Evolutionary conservation across 1,284 basidiomycete species (phyloP).

Genomic region (Ustilago esculenta): DNA sequence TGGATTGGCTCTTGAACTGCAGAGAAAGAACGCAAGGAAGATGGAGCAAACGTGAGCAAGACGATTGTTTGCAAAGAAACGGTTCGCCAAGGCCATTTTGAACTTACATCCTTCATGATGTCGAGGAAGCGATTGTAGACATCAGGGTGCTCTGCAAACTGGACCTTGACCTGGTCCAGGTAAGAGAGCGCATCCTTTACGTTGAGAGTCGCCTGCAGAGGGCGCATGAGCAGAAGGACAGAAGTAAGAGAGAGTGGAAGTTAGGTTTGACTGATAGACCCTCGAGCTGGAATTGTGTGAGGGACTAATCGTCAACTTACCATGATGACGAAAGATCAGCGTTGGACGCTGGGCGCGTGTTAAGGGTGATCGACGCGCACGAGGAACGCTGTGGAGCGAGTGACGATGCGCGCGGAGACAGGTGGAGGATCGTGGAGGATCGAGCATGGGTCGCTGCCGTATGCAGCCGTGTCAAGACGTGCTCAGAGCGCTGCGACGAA

Average conservation of each 20-base stretch:
- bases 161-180: slow-evolving; percentile 88
- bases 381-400: neutral
- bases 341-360: slow-evolving; percentile 10
- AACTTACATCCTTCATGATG: slow-evolving; percentile 88
- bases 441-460: slow-evolving; percentile 2
- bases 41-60: neutral
- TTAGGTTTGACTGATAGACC: neutral
- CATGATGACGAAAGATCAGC: slow-evolving; percentile 32
- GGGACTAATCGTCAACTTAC: slow-evolving; percentile 6
- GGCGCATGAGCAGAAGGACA: neutral
- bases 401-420: neutral
- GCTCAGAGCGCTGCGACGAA: too few species aligned
- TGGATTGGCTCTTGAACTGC: slow-evolving; percentile 69
- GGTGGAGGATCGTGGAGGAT: neutral
- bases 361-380: neutral
- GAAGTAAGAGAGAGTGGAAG: neutral
- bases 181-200: slow-evolving; percentile 92
- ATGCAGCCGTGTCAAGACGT: too few species aligned
- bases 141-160: slow-evolving; percentile 90
- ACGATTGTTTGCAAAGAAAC: neutral
- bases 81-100: neutral
- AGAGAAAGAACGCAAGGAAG: neutral
- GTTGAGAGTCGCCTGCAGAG: slow-evolving; percentile 65
- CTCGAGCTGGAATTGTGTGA: neutral
- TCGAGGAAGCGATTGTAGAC: slow-evolving; percentile 98